Base-by-base conservation (phyloP, 352 stramenopile species). In the Hyaloperonospora arabidopsidis region DNA sequence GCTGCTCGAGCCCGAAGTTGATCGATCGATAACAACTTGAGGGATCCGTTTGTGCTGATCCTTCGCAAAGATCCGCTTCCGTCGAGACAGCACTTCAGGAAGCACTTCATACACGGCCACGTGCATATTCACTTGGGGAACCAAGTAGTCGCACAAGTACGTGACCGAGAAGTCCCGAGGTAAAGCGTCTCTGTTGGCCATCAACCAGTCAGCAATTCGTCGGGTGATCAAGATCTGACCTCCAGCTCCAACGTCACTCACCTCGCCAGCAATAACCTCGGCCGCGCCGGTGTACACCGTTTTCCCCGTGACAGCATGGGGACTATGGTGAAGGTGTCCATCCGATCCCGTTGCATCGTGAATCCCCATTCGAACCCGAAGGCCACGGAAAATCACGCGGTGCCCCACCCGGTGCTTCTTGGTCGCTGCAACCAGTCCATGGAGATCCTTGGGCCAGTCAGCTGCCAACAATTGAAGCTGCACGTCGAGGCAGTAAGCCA, bases 291-390 rank as follows among this genome's bases (percentile, higher is more conserved):
- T 85, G 49, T 90, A 88, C 12, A 81, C 43, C 22, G 68, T 74
- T 49, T 82, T 83, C 32, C 74, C 74, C 1, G 79, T 90, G 12
- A 90, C 79, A 1, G 77, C 7, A 64, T 72, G 39, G 84, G 67
- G 35, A 41, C 35, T 22, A 59, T 63, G 25, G 86, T 65, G 13
- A 85, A 57, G 36, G 65, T 64, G 32, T 72, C 78, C 78, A 13
- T 81, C 73, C 0, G 51, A 65, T 13, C 61, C 55, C 36, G 61
- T 76, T 8, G 75, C 74, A 25, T 87, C 80, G 63, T 91, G 80
- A 49, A 89, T 79, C 1, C 80, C 78, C 80, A 91, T 91, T 1
- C 80, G 80, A 6, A 91, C 77, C 17, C 80, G 70, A 7, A 90
- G 63, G 4, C 80, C 80, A 13, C 62, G 65, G 39, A 91, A 89